Evolutionary conservation across 192 early-diverging fungal genomes (phyloP).

Genomic region (Funneliformis geosporum): DNA sequence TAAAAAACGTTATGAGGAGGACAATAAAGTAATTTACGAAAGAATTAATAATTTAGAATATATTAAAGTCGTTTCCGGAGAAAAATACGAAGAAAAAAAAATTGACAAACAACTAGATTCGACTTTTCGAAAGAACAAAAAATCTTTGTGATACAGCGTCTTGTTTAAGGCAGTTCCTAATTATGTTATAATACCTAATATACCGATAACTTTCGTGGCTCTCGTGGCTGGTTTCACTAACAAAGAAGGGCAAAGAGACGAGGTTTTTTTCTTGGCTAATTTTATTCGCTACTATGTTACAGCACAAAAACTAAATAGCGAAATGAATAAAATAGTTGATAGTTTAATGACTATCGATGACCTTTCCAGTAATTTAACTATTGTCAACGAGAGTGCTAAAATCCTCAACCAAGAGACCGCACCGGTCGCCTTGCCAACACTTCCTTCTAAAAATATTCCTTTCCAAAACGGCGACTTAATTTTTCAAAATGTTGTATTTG

Average conservation of each 20-base stretch:
- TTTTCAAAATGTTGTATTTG: conserved; percentile 23
- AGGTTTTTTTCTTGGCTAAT: no score
- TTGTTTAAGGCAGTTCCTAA: conserved; percentile 17
- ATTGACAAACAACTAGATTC: conserved; percentile 20
- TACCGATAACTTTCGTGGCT: conserved; percentile 14
- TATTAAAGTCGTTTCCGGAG: conserved; percentile 16
- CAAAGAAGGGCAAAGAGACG: neutral
- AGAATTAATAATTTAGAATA: conserved; percentile 27
- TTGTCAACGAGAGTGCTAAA: conserved; percentile 7
- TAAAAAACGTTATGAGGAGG: conserved; percentile 18
- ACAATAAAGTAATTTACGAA: conserved; percentile 27
- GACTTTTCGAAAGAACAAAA: conserved; percentile 12
- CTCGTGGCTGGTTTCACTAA: neutral
- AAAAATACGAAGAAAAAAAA: conserved; percentile 21
- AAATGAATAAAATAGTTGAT: conserved; percentile 1
- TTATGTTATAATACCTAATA: conserved; percentile 12
- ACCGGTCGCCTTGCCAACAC: neutral
- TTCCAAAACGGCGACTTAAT: conserved; percentile 17
- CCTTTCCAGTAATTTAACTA: neutral
- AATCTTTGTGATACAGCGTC: conserved; percentile 3
- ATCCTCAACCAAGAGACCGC: neutral
- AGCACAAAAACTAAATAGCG: neutral
- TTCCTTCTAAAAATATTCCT: no score
- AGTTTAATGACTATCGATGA: neutral
- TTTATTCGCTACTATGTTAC: neutral